phyloP scores from a whole-genome alignment of 305 asterid species.

The Rubia occidens region DNA sequence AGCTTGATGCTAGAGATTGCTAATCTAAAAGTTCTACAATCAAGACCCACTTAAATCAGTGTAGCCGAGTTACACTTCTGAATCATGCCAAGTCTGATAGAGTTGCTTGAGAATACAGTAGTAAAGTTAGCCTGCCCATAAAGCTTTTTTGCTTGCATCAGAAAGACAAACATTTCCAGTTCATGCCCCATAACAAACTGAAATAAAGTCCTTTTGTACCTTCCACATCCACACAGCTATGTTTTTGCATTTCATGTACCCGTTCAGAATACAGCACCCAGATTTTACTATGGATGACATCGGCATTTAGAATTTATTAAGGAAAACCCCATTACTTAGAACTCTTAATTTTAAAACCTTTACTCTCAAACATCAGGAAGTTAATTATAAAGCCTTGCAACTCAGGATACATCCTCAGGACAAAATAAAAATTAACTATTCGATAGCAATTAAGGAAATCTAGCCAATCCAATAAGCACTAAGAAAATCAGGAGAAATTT shows the following conservation, averaged over 20 bases:
- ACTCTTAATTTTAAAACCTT: background rate
- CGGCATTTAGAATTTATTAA: background rate
- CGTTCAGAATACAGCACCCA: background rate
- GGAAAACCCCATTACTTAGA: background rate
- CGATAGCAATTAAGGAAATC: background rate
- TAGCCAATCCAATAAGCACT: conserved; percentile 10
- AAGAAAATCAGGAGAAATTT: conserved; percentile 13
- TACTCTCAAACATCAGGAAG: background rate
- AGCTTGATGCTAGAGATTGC: background rate
- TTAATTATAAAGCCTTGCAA: background rate
- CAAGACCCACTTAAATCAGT: background rate
- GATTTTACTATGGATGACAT: background rate
- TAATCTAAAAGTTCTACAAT: background rate
- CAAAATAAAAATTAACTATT: background rate
- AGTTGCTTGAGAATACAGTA: background rate
- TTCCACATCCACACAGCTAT: background rate
- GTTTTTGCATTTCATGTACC: background rate
- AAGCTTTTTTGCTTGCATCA: background rate
- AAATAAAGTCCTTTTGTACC: background rate
- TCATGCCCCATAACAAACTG: background rate
- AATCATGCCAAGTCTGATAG: background rate
- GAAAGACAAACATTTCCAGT: background rate
- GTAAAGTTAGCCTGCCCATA: background rate
- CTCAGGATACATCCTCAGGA: background rate
- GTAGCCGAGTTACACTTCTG: background rate